phyloP scores from a whole-genome alignment of 495 filamentous ascomycete species.

The Penicillium goetzii region DNA sequence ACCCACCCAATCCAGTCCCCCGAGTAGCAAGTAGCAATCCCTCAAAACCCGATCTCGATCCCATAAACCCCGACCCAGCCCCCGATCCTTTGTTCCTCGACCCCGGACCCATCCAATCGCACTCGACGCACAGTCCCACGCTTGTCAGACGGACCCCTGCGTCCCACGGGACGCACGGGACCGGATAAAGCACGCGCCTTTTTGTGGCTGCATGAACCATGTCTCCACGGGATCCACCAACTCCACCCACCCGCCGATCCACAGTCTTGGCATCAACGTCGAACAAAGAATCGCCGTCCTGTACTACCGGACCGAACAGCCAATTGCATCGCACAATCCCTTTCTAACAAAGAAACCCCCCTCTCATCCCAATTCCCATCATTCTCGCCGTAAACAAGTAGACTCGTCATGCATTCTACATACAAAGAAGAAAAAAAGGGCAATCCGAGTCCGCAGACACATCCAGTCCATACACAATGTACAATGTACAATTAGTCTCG shows the following conservation, averaged over 20 bases:
- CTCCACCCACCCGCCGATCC: background rate
- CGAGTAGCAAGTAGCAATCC: background rate
- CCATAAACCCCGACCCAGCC: background rate
- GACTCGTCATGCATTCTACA: background rate
- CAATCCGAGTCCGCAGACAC: no score
- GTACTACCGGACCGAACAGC: no score
- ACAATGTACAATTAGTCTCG: no score
- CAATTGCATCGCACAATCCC: background rate
- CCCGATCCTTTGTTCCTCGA: background rate
- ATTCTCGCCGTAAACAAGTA: background rate
- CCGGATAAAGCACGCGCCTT: background rate
- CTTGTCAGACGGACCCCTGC: background rate
- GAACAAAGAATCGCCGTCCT: constrained; percentile 8
- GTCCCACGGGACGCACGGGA: background rate
- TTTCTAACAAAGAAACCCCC: background rate
- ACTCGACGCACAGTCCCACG: background rate
- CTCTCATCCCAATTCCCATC: no score
- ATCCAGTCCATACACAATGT: no score
- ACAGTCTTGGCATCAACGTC: constrained; percentile 10
- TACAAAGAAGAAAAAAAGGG: no score
- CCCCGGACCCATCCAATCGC: background rate
- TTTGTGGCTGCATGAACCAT: constrained; percentile 1
- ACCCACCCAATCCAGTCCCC: background rate
- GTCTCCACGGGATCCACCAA: background rate
- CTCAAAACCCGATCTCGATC: background rate